Evolutionary conservation across 768 basidiomycete genomes (phyloP), one percentile per base, ranked within the genome.

Genomic region (Mycena vulgaris): DNA sequence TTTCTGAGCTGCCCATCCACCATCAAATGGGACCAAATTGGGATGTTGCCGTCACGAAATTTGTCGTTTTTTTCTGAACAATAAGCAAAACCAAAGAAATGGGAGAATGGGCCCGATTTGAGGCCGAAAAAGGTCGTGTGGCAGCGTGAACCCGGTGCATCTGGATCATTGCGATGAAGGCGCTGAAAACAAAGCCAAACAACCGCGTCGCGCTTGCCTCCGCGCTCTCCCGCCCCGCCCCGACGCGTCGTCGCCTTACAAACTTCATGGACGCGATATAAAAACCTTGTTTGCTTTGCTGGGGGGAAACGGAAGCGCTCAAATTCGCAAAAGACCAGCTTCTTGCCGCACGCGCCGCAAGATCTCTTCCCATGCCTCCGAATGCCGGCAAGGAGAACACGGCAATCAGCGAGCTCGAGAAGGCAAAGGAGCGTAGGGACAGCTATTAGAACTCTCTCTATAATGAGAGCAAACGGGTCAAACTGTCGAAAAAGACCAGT

Each of bases 321-420:
- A 17, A 9, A 5, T 19, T 28, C n/a, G n/a, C 31, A 37, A 25
- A 47, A 17, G 27, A 71, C 25, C 71, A 45, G 10, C 39, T 60
- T 8, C 25, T 61, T 14, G 39, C 45, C 52, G 25, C 28, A 9
- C 33, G 52, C 35, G 56, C 56, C 5, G 28, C 6, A 21, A 19
- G 37, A 40, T 40, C 56, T 37, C 35, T 58, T 25, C 35, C 39
- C 5, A 6, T 21, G 37, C 27, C 35, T 33, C 42, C 56, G 14
- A 8, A 42, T 23, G 35, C 56, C 23, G 56, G 16, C 56, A 58
- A 58, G 31, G 56, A 58, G 37, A 58, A 58, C n/a, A 37, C 35
- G 3, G 5, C 37, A 6, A 28, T 27, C 35, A 25, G 5, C 4
- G 35, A 58, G 5, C 37, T 58, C 14, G 31, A 33, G 28, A 47